Evolutionary conservation across 176 grass and related monocot species (phyloP).

Genomic region (Carex scoparia): DNA sequence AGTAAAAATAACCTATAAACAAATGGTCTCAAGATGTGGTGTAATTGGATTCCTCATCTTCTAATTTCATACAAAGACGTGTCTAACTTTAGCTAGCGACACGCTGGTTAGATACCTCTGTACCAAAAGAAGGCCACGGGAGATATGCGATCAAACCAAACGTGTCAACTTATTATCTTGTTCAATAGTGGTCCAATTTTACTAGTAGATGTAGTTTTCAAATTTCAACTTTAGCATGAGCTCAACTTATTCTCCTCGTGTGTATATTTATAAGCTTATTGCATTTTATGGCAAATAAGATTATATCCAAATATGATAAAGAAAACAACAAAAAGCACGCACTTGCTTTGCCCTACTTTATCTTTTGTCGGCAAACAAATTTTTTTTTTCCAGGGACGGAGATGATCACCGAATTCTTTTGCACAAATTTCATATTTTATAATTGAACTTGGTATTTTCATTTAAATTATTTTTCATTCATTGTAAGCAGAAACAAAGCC

Average conservation of each 20-base stretch:
- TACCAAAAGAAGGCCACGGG: not conserved
- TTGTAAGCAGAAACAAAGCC: no score
- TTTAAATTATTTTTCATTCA: no score
- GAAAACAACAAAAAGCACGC: not conserved
- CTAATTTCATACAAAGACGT: not conserved
- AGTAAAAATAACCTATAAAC: no score
- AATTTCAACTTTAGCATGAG: not conserved
- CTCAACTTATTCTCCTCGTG: not conserved
- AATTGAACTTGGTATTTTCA: no score
- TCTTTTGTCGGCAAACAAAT: not conserved
- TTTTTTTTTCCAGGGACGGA: no score
- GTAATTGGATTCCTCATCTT: no score
- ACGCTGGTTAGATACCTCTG: not conserved
- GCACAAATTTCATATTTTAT: no score
- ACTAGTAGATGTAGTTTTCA: constrained; percentile 13
- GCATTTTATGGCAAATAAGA: not conserved
- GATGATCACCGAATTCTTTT: no score
- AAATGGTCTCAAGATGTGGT: no score
- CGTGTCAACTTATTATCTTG: not conserved
- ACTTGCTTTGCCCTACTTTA: not conserved
- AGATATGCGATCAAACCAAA: not conserved
- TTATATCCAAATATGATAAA: not conserved
- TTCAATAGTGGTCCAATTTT: constrained; percentile 19
- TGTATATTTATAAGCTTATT: not conserved
- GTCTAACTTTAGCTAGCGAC: not conserved